Evolutionary conservation across 208 protist genomes (phyloP).

Genomic region (Naegleria gruberi): DNA sequence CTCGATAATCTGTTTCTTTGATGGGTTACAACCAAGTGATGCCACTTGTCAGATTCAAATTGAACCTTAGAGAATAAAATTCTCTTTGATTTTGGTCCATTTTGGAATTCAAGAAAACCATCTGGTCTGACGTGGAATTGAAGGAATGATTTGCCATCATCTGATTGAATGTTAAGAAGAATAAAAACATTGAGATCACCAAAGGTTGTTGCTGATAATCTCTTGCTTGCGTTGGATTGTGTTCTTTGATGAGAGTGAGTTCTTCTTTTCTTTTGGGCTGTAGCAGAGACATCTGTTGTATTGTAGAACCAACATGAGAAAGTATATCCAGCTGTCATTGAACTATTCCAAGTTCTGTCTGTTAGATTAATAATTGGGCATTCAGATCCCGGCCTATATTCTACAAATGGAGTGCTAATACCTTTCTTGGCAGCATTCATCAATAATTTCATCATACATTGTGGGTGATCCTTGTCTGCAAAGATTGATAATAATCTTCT

Average conservation of each 20-base stretch:
- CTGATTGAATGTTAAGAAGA: neutral
- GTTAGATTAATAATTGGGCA: neutral
- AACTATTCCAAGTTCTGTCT: neutral
- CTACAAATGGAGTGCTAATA: neutral
- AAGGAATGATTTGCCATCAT: neutral
- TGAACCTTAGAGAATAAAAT: neutral
- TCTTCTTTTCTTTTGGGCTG: neutral
- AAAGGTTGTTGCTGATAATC: neutral
- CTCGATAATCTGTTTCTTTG: neutral
- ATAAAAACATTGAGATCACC: neutral
- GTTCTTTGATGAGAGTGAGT: neutral
- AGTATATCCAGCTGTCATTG: neutral
- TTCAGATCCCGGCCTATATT: neutral
- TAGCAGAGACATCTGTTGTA: neutral
- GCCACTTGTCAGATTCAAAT: neutral
- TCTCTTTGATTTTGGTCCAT: neutral
- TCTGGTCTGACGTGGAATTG: neutral
- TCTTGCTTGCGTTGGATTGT: neutral
- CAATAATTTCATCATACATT: neutral
- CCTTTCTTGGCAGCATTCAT: neutral
- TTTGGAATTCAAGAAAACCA: slow-evolving; percentile 11
- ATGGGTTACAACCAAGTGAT: neutral
- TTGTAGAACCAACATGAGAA: neutral
- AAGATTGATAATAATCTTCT: slow-evolving; percentile 3
- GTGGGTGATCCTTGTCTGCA: neutral